These are phyloP conservation scores for Sisymbrium altissimum DNA, from an alignment of 345 rosid species.

Conservation along the genomic window DNA sequence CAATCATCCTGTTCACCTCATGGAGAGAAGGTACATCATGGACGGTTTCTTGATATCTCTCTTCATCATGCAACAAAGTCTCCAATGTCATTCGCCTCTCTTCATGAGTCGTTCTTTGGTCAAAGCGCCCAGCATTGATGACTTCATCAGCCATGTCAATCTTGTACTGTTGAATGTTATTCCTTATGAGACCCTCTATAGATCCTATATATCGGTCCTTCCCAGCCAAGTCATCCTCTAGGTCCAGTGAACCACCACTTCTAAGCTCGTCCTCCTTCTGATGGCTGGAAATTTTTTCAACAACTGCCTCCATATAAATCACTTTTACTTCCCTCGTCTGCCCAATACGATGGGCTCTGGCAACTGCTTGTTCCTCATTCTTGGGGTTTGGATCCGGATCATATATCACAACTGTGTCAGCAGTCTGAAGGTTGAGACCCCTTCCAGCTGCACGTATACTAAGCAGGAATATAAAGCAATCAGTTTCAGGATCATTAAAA, in stretches of 20 bases:
- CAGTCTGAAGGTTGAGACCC: conserved; percentile 99
- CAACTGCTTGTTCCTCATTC: conserved; percentile 99
- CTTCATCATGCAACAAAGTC: conserved; percentile 96
- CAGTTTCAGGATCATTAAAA: conserved; percentile 79
- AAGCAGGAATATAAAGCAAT: conserved; percentile 92
- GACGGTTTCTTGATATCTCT: conserved; percentile 96
- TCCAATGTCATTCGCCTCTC: conserved; percentile 97
- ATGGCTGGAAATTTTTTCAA: conserved; percentile 82
- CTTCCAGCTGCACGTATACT: conserved; percentile 99
- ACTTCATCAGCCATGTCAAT: conserved; percentile 99
- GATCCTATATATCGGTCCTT: conserved; percentile 98
- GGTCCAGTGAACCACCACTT: conserved; percentile 78
- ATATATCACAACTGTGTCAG: conserved; percentile 96
- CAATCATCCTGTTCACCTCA: conserved; percentile 95
- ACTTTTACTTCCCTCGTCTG: conserved; percentile 97
- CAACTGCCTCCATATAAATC: conserved; percentile 99
- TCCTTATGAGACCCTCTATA: conserved; percentile 97
- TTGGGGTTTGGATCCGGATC: conserved; percentile 99
- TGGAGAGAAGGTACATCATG: conserved; percentile 97
- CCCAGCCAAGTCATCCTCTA: conserved; percentile 97
- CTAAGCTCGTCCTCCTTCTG: conserved; percentile 93
- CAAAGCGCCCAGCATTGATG: conserved; percentile 99
- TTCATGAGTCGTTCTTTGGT: conserved; percentile 99
- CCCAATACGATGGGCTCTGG: conserved; percentile 99
- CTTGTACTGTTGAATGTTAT: conserved; percentile 98